Conservation (phyloP, 345 rosid genomes). For the Moricandia moricandioides region DNA sequence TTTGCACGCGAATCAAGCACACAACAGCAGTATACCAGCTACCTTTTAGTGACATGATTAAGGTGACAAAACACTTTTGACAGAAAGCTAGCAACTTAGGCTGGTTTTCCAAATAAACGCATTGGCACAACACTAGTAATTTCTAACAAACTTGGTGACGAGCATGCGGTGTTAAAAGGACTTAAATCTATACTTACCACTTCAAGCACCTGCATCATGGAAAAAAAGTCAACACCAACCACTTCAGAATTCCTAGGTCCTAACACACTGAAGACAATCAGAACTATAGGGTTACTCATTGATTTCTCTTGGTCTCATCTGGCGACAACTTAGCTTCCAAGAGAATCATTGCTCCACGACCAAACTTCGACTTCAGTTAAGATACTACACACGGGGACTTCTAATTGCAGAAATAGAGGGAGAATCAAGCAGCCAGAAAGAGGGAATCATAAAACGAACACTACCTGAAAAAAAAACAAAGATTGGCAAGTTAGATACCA, state of each 20-base stretch:
- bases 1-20: slow-evolving; percentile 27
- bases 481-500: neutral
- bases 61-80: slow-evolving; percentile 2
- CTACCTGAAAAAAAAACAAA: no score
- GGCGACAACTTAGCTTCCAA: slow-evolving; percentile 22
- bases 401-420: slow-evolving; percentile 33
- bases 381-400: slow-evolving; percentile 27
- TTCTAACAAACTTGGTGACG: neutral
- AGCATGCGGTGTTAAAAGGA: slow-evolving; percentile 5
- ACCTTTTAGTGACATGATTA: neutral
- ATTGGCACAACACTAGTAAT: neutral
- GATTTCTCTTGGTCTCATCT: no score
- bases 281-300: slow-evolving; percentile 45
- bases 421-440: slow-evolving; percentile 40
- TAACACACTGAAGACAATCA: slow-evolving; percentile 24
- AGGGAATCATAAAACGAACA: slow-evolving; percentile 43
- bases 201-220: slow-evolving; percentile 31
- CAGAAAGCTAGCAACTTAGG: neutral
- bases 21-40: slow-evolving; percentile 20
- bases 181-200: slow-evolving; percentile 32
- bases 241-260: slow-evolving; percentile 47
- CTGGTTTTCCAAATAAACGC: neutral
- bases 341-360: slow-evolving; percentile 29
- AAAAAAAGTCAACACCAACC: slow-evolving; percentile 23
- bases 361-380: slow-evolving; percentile 3